Base-by-base conservation (phyloP, 2,329 filamentous ascomycete species). In the Pleomassaria siparia region DNA sequence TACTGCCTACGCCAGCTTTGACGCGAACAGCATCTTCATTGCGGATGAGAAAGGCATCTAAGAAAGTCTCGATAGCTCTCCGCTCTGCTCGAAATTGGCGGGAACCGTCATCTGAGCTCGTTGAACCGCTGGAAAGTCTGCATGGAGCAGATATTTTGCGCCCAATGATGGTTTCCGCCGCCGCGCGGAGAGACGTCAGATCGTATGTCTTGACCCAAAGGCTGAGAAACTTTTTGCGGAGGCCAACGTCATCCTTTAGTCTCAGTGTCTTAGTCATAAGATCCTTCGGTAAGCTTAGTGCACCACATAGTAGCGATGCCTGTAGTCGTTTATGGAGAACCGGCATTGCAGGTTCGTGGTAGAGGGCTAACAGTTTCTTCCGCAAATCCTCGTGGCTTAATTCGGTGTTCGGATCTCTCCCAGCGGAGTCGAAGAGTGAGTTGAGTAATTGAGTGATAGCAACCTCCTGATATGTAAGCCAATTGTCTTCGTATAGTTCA, bases 401-500 rank as follows among this genome's bases (percentile, higher is more conserved):
- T 13, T 70, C 64, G 6, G 50, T 52, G 26, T 64, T 63, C 3
- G 56, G 52, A 43, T 60, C 53, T 29, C 51, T 57, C 32, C 40
- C 54, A 0, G 70, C 64, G 4, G 72, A 62, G 28, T 75, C 65
- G 55, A 84, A 81, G 40, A 84, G 67, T 12, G 72, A 71, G 61
- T 86, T 86, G 39, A 82, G 63, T 6, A 85, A 70, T 58, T 85
- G 82, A 0, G 81, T 81, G 36, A 86, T 77, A 29, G 80, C 78
- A 18, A 80, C 70, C 59, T 86, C 83, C 58, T 86, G 82, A 50
- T 85, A 78, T 11, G 72, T 74, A 29, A 86, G 76, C 82, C 83
- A 86, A 46, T 78, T 74, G 37, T 85, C 81, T 57, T 85, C 82
- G 60, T 85, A 85, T 53, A 86, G 72, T 44, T 78, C 74, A n/a